Percentiles rank a stretch among this genome's conserved stretches.
These are phyloP conservation scores for Solanum chiquidenum DNA, from an alignment of 257 asterid genomes.

Conservation along the genomic window DNA sequence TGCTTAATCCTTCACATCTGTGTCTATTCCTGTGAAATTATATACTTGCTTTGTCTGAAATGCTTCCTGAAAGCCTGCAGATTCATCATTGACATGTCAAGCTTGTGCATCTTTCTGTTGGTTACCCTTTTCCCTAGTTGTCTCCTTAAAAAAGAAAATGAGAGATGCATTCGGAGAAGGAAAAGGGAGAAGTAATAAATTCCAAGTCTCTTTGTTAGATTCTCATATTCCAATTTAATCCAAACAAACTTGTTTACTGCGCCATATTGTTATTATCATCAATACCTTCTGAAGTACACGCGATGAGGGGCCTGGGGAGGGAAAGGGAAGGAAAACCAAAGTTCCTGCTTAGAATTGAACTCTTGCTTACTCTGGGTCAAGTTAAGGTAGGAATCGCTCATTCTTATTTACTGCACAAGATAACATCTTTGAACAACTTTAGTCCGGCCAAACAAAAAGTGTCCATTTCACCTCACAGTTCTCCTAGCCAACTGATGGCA, in stretches of 20 bases:
- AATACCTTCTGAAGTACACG: background rate
- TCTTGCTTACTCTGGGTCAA: background rate
- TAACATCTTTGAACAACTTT: background rate
- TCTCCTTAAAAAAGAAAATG: background rate
- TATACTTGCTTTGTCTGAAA: background rate
- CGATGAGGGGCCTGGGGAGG: background rate
- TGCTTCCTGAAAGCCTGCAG: background rate
- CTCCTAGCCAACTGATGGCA: background rate
- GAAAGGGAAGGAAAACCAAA: background rate
- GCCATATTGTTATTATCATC: background rate
- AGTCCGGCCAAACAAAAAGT: background rate
- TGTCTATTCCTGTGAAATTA: background rate
- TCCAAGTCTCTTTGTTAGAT: background rate
- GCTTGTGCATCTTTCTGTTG: background rate
- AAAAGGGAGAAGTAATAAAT: background rate
- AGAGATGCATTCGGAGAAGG: background rate
- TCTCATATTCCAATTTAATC: background rate
- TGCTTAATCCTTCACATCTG: constrained; percentile 1
- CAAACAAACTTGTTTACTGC: background rate
- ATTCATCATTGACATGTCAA: background rate
- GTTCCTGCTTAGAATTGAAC: background rate
- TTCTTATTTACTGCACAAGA: background rate
- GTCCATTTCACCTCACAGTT: background rate
- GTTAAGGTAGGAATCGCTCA: background rate
- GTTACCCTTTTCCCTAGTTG: background rate